Evolutionary conservation across 495 filamentous ascomycete species (phyloP).

Genomic region (Penicillium daleae): DNA sequence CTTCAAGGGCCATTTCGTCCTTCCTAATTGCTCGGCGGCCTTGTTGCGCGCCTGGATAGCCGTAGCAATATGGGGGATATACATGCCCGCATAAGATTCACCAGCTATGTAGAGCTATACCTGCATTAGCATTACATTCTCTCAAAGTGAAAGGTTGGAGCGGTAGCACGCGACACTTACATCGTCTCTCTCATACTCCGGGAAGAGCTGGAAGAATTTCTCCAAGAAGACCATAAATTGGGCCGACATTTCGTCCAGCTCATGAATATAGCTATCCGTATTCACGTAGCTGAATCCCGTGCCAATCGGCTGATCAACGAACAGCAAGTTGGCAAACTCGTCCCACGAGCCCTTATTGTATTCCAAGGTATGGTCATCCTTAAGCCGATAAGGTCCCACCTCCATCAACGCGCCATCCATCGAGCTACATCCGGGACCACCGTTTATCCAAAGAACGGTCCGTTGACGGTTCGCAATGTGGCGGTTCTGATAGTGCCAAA

Average conservation of each 20-base stretch:
- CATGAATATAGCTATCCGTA: constrained; percentile 79
- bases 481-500: constrained; percentile 95
- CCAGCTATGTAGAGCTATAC: constrained; percentile 86
- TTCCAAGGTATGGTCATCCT: constrained; percentile 70
- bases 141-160: neutral
- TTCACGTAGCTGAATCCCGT: constrained; percentile 96
- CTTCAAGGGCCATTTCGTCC: constrained; percentile 70
- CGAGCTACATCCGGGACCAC: constrained; percentile 93
- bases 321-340: constrained; percentile 94
- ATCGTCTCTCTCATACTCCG: constrained; percentile 91
- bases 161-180: constrained; percentile 56
- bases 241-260: constrained; percentile 84
- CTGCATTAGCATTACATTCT: constrained; percentile 29
- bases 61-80: constrained; percentile 94
- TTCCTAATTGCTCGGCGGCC: constrained; percentile 30
- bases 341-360: constrained; percentile 95
- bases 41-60: constrained; percentile 84
- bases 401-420: constrained; percentile 99
- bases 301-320: constrained; percentile 95
- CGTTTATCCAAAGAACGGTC: constrained; percentile 96
- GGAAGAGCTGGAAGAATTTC: constrained; percentile 87
- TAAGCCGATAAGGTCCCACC: constrained; percentile 88
- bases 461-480: constrained; percentile 92
- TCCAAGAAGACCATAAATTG: constrained; percentile 89
- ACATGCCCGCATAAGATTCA: constrained; percentile 95